Conservation (phyloP, 129 eudicot genomes). For the Flaveria sonorensis region DNA sequence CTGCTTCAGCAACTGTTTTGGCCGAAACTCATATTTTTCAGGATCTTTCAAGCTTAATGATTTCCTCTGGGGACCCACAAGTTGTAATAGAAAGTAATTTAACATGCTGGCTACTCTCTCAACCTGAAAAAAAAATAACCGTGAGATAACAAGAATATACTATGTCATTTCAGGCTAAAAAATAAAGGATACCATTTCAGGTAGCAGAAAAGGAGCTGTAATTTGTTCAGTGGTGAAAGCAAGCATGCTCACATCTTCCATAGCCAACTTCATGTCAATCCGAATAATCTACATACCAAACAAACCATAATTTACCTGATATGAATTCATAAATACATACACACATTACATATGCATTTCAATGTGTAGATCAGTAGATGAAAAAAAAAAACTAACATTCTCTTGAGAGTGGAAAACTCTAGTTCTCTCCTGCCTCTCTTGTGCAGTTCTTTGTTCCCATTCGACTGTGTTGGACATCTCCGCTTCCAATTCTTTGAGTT, state of each 20-base stretch:
- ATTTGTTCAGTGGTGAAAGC: conserved; percentile 95
- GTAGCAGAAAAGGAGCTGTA: conserved; percentile 86
- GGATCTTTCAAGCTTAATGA: conserved; percentile 93
- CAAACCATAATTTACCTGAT: neutral
- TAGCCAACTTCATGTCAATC: conserved; percentile 96
- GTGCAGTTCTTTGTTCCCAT: conserved; percentile 94
- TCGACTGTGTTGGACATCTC: conserved; percentile 93
- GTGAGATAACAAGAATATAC: conserved; percentile 4
- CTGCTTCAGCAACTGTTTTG: conserved; percentile 87
- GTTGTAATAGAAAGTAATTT: conserved; percentile 85
- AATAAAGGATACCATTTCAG: conserved; percentile 72
- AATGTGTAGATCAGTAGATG: neutral
- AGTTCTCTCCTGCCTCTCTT: conserved; percentile 99
- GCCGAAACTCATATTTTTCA: conserved; percentile 94
- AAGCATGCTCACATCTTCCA: conserved; percentile 92
- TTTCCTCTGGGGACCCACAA: conserved; percentile 96
- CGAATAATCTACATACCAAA: conserved; percentile 63
- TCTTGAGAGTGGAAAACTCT: conserved; percentile 88
- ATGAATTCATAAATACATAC: neutral
- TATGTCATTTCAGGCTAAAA: neutral
- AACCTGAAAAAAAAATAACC: conserved; percentile 54
- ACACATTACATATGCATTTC: neutral
- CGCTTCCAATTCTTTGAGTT: conserved; percentile 89
- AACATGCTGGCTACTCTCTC: conserved; percentile 98
- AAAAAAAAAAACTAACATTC: conserved; percentile 59